These are phyloP conservation scores for Drechmeria coniospora DNA, from an alignment of 2,329 filamentous ascomycete species.

Conservation along the genomic window DNA sequence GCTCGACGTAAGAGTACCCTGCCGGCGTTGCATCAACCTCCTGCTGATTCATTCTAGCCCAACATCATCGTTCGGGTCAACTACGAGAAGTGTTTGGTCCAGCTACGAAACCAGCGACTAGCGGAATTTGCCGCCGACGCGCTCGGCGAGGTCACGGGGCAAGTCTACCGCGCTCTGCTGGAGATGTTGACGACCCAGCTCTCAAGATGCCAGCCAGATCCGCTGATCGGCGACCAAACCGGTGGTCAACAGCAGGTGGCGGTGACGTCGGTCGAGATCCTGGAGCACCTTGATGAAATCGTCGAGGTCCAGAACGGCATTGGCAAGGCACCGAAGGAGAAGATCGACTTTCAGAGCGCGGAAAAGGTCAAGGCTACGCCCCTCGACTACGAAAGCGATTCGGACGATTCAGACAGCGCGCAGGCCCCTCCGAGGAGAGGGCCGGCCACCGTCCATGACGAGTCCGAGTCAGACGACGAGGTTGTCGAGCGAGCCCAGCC, in stretches of 20 bases:
- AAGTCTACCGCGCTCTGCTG: conserved; percentile 64
- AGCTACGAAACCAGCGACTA: conserved; percentile 65
- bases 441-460: conserved; percentile 7
- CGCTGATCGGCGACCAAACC: conserved; percentile 19
- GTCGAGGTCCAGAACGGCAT: conserved; percentile 42
- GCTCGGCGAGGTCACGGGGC: conserved; percentile 58
- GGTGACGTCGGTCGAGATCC: conserved; percentile 41
- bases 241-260: conserved; percentile 13
- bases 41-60: conserved; percentile 33
- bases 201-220: conserved; percentile 48
- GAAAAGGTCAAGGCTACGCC: conserved; percentile 31
- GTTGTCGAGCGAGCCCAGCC: conserved; percentile 7
- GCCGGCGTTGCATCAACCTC: not conserved
- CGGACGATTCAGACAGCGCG: too few species aligned
- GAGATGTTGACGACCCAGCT: conserved; percentile 54
- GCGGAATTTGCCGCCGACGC: conserved; percentile 55
- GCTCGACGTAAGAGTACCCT: conserved; percentile 33
- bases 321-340: conserved; percentile 34
- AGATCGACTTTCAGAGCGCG: conserved; percentile 28
- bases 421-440: conserved; percentile 19
- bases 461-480: conserved; percentile 15
- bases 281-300: conserved; percentile 33
- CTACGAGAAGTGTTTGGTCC: conserved; percentile 69
- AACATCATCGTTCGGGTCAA: conserved; percentile 67
- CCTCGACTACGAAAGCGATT: conserved; percentile 18